phyloP scores from a whole-genome alignment of 2,329 filamentous ascomycete genomes.

The Hirsutella thompsonii region DNA sequence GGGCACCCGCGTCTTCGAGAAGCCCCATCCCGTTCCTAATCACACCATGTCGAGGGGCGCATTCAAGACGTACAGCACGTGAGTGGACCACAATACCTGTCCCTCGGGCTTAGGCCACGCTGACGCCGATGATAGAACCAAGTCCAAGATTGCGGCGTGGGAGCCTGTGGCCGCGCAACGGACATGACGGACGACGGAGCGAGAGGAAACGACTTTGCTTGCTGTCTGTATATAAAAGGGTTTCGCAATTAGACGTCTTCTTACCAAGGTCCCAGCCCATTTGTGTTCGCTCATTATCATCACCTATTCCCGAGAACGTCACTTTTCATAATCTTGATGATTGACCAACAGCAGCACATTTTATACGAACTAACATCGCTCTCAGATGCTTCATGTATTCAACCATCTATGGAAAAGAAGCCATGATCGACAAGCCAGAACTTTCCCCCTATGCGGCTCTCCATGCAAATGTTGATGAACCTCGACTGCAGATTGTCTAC shows the following conservation, averaged over 20 bases:
- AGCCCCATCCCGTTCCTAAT: conserved; percentile 57
- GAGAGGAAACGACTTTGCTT: not conserved
- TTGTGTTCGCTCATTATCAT: too few species aligned
- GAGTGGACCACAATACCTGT: conserved; percentile 26
- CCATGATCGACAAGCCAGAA: not conserved
- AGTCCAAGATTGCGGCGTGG: conserved; percentile 42
- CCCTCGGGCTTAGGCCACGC: too few species aligned
- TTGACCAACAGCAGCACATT: too few species aligned
- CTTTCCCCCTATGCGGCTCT: too few species aligned
- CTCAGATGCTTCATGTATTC: too few species aligned
- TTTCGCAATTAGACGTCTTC: not conserved
- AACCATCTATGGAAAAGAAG: not conserved
- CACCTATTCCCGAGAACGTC: too few species aligned
- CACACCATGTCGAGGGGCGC: conserved; percentile 64
- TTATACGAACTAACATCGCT: too few species aligned
- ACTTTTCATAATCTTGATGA: too few species aligned
- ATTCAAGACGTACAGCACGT: conserved; percentile 94
- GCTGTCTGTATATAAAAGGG: conserved; percentile 17
- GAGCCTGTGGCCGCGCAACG: conserved; percentile 28
- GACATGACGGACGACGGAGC: conserved; percentile 9
- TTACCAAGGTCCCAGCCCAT: too few species aligned
- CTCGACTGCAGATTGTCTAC: not conserved
- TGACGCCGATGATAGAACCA: conserved; percentile 23
- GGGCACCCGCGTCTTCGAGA: conserved; percentile 62
- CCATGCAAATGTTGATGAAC: not conserved